Conservation (phyloP, 1,284 basidiomycete species). For the Malassezia furfur region DNA sequence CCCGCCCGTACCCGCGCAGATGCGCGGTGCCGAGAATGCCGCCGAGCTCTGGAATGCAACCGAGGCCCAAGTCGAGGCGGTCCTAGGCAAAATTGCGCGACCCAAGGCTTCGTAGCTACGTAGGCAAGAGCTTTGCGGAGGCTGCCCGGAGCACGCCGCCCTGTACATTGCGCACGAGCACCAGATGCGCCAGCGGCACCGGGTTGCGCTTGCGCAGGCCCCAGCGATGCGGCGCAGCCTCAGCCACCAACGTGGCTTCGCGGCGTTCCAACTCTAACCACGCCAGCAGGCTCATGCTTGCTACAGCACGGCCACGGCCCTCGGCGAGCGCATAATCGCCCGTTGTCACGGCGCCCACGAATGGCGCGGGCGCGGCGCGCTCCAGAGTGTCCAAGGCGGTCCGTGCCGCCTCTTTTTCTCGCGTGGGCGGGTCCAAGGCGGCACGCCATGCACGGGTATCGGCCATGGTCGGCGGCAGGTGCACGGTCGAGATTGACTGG, state of each 20-base stretch:
- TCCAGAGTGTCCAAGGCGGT: constrained; percentile 14
- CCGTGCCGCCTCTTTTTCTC: constrained; percentile 8
- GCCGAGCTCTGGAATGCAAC: constrained; percentile 10
- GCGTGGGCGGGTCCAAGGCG: constrained; percentile 17
- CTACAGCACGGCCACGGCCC: constrained; percentile 22
- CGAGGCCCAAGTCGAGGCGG: constrained; percentile 2
- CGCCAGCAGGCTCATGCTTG: constrained; percentile 12
- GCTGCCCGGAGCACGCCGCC: constrained; percentile 8
- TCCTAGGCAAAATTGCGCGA: not conserved
- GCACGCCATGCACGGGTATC: constrained; percentile 11
- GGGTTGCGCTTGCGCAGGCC: constrained; percentile 13
- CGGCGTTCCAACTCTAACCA: constrained; percentile 18
- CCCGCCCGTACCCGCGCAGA: not conserved
- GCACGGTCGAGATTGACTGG: constrained; percentile 6
- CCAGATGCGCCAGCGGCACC: constrained; percentile 10
- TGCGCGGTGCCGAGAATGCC: not conserved
- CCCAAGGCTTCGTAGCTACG: not conserved
- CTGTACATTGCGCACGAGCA: constrained; percentile 11
- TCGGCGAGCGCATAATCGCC: constrained; percentile 33
- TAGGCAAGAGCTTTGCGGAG: not conserved
- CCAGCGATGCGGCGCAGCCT: constrained; percentile 2
- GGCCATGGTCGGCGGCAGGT: constrained; percentile 12
- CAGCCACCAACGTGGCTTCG: not conserved
- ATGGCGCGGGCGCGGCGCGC: constrained; percentile 19
- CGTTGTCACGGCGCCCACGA: constrained; percentile 26